phyloP scores from a whole-genome alignment of 371 early-diverging fungal genomes.

The Entomophthora muscae region DNA sequence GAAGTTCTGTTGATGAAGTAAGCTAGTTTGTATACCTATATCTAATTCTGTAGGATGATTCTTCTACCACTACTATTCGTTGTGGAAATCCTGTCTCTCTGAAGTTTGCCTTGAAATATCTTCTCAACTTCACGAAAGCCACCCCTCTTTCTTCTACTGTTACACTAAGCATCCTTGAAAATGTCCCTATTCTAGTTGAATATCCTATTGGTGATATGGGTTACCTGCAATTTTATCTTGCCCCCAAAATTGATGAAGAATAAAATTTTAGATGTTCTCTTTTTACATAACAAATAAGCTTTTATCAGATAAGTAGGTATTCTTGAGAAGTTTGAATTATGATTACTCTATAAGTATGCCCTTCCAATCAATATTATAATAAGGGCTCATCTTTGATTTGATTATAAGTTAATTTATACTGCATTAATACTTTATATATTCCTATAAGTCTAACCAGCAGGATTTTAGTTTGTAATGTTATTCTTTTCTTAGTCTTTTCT shows the following conservation, averaged over 20 bases:
- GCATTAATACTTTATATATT: no score
- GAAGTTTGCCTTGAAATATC: constrained; percentile 86
- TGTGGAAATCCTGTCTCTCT: constrained; percentile 61
- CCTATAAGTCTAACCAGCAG: no score
- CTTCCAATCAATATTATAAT: no score
- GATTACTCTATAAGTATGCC: no score
- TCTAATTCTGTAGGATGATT: constrained; percentile 26
- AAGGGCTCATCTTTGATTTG: no score
- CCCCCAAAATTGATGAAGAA: constrained; percentile 20
- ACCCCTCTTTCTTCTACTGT: constrained; percentile 68
- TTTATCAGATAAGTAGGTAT: no score
- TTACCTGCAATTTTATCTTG: constrained; percentile 82
- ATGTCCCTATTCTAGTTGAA: constrained; percentile 85
- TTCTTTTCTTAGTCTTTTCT: no score
- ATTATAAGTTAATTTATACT: no score
- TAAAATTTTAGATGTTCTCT: constrained; percentile 2
- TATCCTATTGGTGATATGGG: constrained; percentile 82
- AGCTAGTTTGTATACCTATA: neutral
- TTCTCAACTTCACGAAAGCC: constrained; percentile 89
- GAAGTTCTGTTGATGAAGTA: constrained; percentile 51
- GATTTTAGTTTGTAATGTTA: no score
- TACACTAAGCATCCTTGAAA: constrained; percentile 60
- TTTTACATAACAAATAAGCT: no score
- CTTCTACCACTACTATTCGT: constrained; percentile 47
- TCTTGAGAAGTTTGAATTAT: no score